Base-by-base conservation (phyloP, 2,329 filamentous ascomycete genomes). In the Aspergillus fructus region DNA sequence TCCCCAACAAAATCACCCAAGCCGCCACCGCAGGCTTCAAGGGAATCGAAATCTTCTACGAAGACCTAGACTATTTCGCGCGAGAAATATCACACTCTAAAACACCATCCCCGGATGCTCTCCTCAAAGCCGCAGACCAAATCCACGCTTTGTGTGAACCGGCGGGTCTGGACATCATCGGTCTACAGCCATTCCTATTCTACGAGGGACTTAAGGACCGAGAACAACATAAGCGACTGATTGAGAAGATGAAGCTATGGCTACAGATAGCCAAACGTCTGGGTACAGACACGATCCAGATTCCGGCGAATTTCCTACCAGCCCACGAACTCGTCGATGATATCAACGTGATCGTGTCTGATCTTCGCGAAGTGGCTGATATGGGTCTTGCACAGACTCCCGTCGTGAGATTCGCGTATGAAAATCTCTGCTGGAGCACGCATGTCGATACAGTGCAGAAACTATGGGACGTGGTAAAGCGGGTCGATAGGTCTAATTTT, bases 131-230 rank as follows among this genome's bases (percentile, higher is more conserved):
- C 11, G 67, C 67, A 12, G 56, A 53, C 6, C 61, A 63, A 39
- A 82, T 90, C 58, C 78, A 78, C 24, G 67, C 74, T 0, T 78
- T 90, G 40, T 76, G 73, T 58, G 55, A 62, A 24, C 43, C 64
- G 2, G 59, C 70, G 15, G 46, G 61, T 21, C 58, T 78, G 39
- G 62, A 61, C 23, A 73, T 77, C 45, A 64, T 77, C 63, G 87
- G 85, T 60, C 80, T 93, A 0, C 89, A 91, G 68, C 90, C 90
- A 0, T 93, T 93, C 69, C 83, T 84, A 76, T 84, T 91, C 74
- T 92, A 89, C 73, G 90, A 92, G 63, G 90, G 90, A 1, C 79
- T 92, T 0, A 59, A 85, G 6, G 85, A 91, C 71, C 79, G 88
- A 8, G 64, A 73, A n/a, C 78, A 83, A 58, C 87, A 89, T 65